Conservation (phyloP, 352 stramenopile genomes). For the Globisporangium lucens region DNA sequence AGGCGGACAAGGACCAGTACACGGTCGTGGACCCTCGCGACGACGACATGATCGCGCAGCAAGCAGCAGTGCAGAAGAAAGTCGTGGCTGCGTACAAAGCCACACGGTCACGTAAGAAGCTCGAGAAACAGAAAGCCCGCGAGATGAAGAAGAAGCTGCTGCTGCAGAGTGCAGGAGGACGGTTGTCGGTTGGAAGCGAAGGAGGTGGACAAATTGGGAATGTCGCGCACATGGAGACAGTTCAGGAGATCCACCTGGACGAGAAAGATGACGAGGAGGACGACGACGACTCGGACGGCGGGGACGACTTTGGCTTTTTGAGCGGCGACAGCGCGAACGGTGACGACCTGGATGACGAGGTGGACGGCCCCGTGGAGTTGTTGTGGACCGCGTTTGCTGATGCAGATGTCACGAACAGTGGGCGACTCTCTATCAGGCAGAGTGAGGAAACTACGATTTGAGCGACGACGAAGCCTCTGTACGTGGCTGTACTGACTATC, state of each 20-base stretch:
- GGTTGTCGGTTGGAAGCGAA: constrained; percentile 7
- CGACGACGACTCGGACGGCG: constrained; percentile 22
- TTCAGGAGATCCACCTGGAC: constrained; percentile 40
- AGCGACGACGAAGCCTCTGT: not conserved
- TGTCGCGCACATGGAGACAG: constrained; percentile 53
- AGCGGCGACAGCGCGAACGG: constrained; percentile 41
- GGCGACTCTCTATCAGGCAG: constrained; percentile 44
- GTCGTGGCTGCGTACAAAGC: constrained; percentile 67
- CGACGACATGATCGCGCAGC: constrained; percentile 43
- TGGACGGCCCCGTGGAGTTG: constrained; percentile 64
- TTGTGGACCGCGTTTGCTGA: constrained; percentile 64
- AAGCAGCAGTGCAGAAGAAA: constrained; percentile 59
- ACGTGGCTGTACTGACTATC: not conserved
- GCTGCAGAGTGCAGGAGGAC: constrained; percentile 14
- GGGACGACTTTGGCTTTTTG: constrained; percentile 43
- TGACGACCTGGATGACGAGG: constrained; percentile 34
- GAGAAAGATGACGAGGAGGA: constrained; percentile 27
- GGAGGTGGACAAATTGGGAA: constrained; percentile 4
- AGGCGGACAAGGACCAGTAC: constrained; percentile 65
- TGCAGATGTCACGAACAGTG: constrained; percentile 34
- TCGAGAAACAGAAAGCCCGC: constrained; percentile 51
- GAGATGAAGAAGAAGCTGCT: constrained; percentile 33
- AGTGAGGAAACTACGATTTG: constrained; percentile 31
- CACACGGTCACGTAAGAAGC: constrained; percentile 51
- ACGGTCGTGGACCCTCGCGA: constrained; percentile 58